Evolutionary conservation across 768 basidiomycete genomes (phyloP).

Genomic region (Pholiota microspora): DNA sequence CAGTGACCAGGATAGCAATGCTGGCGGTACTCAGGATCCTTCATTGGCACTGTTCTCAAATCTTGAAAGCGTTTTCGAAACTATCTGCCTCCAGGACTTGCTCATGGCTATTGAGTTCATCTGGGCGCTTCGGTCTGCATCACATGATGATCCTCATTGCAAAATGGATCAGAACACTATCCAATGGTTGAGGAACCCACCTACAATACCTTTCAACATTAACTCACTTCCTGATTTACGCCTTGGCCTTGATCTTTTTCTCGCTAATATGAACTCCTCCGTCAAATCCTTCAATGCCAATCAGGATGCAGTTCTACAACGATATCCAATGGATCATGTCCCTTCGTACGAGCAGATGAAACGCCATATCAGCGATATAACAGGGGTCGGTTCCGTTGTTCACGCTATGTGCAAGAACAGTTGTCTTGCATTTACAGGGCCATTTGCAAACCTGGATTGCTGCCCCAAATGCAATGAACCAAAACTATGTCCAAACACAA

Average conservation of each 20-base stretch:
- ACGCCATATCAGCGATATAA: slow-evolving; percentile 19
- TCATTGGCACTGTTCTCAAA: slow-evolving; percentile 6
- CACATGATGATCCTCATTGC: slow-evolving; percentile 14
- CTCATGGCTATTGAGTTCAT: too few species aligned
- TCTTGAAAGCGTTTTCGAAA: slow-evolving; percentile 12
- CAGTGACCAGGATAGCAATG: too few species aligned
- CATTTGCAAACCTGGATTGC: too few species aligned
- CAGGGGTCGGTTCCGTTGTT: slow-evolving; percentile 30
- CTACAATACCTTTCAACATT: slow-evolving; percentile 4
- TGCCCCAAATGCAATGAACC: slow-evolving; percentile 24
- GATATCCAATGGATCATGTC: slow-evolving; percentile 5
- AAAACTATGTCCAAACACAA: slow-evolving; percentile 28
- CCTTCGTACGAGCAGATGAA: slow-evolving; percentile 8
- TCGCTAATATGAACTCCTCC: slow-evolving; percentile 25
- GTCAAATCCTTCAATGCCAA: slow-evolving; percentile 21
- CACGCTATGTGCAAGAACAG: too few species aligned
- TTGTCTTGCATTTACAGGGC: too few species aligned
- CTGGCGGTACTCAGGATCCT: slow-evolving; percentile 10
- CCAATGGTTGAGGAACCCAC: slow-evolving; percentile 24
- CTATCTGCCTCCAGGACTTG: slow-evolving; percentile 13
- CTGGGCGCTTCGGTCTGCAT: slow-evolving; percentile 17
- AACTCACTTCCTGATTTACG: slow-evolving; percentile 12
- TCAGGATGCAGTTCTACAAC: slow-evolving; percentile 16
- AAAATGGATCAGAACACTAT: too few species aligned
- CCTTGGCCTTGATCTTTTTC: slow-evolving; percentile 4